Evolutionary conservation across 2,329 filamentous ascomycete species (phyloP), one percentile per base, ranked within the genome.

Genomic region (Didymella exigua): DNA sequence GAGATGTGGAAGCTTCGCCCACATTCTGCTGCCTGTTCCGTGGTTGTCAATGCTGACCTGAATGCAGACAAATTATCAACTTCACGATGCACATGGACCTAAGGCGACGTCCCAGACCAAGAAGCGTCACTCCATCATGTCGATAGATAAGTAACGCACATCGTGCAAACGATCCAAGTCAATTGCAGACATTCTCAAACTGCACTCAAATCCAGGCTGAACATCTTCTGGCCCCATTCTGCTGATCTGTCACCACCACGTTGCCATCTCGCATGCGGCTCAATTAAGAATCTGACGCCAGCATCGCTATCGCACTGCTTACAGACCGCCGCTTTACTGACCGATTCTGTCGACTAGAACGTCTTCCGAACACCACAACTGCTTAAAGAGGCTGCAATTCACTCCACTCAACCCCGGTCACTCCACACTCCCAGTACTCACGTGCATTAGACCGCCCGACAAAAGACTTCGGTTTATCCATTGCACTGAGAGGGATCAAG

Each of bases 271-370:
- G 60, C 60, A 63, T 71, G 71, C 59, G 68, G 69, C 71, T 74
- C 68, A 65, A 64, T 66, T 65, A 72, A 72, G 67, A 63, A 66
- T 75, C 70, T 74, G 64, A 75, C 70, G 69, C 70, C 69, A 72
- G 66, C 71, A 71, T 34, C 52, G 60, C 46, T 63, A 63, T 56
- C 60, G 56, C 55, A 52, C 65, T 61, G 61, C 59, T 58, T 60
- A 55, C 62, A 59, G 41, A 42, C 51, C 58, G 45, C 44, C 44
- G 53, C 54, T 46, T 47, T 43, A 52, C 56, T 51, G 48, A 48
- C 49, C 53, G 44, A 36, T 43, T 36, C 49, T 59, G 42, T 46
- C 34, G 11, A 64, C 42, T 36, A 60, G 46, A 58, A 59, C 50
- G 51, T 59, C 48, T 52, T 27, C 53, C 54, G 53, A 37, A 64